These are phyloP conservation scores for Gossypium davidsonii DNA, from an alignment of 441 rosid species.

Conservation along the genomic window DNA sequence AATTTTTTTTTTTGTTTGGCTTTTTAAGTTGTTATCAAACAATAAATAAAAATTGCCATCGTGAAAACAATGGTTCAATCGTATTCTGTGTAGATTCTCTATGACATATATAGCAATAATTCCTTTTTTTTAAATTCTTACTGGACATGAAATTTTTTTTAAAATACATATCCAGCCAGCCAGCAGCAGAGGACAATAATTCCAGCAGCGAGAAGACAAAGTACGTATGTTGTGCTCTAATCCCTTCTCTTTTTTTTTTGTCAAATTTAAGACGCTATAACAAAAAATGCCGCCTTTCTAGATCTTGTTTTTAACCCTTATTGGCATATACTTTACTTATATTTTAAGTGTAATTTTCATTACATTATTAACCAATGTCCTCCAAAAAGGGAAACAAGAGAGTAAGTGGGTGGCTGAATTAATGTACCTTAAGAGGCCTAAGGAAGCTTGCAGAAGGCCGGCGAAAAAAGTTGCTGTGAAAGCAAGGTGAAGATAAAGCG, in stretches of 20 bases:
- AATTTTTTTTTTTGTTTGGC: too few relatives aligned
- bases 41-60: not conserved
- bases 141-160: not conserved
- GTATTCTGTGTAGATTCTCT: constrained; percentile 7
- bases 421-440: constrained; percentile 71
- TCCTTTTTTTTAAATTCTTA: not conserved
- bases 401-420: not conserved
- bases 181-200: constrained; percentile 13
- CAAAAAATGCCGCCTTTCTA: not conserved
- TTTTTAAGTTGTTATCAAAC: not conserved
- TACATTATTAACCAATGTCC: not conserved
- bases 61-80: not conserved
- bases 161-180: not conserved
- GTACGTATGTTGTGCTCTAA: not conserved
- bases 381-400: not conserved
- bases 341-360: not conserved
- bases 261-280: not conserved
- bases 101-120: not conserved
- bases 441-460: constrained; percentile 72
- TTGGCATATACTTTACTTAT: not conserved
- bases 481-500: constrained; percentile 81
- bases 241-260: not conserved
- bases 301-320: not conserved
- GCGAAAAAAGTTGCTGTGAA: constrained; percentile 90
- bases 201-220: constrained; percentile 1